Base-by-base conservation (phyloP, 768 basidiomycete genomes). In the Dacryopinax spathularia region DNA sequence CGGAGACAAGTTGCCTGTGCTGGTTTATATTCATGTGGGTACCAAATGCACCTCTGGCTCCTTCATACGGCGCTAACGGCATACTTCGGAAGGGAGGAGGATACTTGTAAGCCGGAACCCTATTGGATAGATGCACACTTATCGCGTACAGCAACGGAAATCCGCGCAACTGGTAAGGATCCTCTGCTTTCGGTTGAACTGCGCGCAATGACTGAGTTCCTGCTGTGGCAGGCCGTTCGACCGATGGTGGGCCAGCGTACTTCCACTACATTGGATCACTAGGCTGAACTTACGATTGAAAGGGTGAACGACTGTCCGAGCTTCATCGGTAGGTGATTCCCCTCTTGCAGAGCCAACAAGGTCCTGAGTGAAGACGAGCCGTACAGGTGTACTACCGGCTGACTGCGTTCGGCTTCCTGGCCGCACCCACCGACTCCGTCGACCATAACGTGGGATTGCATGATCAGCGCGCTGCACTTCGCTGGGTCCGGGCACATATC, bases 341-440 rank as follows among this genome's bases (percentile, higher is more conserved):
- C 3, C 25, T 20, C 7, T 56, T 10, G 13, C 3, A 27, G 84
- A 73, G 87, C 62, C 74, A 84, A 43, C 84, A 85, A 68, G 80
- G 76, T 29, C 83, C 83, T 1, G 79, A 67, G 56, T 82, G 63
- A 79, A 86, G 25, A 78, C 86, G n/a, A 39, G 75, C 85, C 62
- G 84, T 85, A 9, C 84, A 85, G 0, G 79, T 85, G 6, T 84
- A 87, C 70, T 86, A 86, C 70, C 81, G 82, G 18, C 78, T 87
- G 25, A 78, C 78, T 61, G 79, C 81, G 0, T 79, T 87, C 68
- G 86, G 86, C 27, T 87, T 86, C 74, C 78, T 85, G 29, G 71
- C 82, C 0, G 69, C 74, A 7, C 81, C 84, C 1, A 33, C 74
- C 10, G 62, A 65, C 0, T 68, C 75, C 27, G 82, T 80, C 0